A percentile compares a stretch with the other conserved stretches of the same genome.
Conservation (phyloP, 345 rosid genomes). For the Boechera stricta region DNA sequence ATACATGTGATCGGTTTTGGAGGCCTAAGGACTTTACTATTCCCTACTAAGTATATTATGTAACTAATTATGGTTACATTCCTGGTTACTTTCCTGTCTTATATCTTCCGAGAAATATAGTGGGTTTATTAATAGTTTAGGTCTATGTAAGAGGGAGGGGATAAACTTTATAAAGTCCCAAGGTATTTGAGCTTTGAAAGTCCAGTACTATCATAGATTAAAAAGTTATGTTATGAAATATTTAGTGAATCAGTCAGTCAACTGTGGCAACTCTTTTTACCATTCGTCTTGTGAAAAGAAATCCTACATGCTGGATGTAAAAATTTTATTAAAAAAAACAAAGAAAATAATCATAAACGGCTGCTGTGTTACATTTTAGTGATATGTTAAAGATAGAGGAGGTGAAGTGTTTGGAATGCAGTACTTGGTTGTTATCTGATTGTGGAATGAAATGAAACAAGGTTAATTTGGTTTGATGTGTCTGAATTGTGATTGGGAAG, state of each 20-base stretch:
- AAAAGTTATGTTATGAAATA: conserved; percentile 1
- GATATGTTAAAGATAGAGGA: conserved; percentile 1
- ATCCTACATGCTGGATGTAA: background rate
- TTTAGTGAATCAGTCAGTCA: background rate
- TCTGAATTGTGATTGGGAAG: conserved; percentile 28
- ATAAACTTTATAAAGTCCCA: background rate
- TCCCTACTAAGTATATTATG: conserved; percentile 19
- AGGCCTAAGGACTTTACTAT: conserved; percentile 18
- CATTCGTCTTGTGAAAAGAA: background rate
- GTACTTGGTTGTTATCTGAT: background rate
- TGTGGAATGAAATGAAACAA: conserved; percentile 12
- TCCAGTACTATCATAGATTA: background rate
- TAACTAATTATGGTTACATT: conserved; percentile 9
- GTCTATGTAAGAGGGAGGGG: conserved; percentile 10
- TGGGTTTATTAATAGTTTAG: conserved; percentile 18
- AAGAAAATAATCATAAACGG: background rate
- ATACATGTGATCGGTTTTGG: conserved; percentile 13
- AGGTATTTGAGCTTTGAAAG: conserved; percentile 15
- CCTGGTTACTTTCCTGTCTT: conserved; percentile 12
- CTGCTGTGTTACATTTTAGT: background rate
- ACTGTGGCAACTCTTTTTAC: background rate
- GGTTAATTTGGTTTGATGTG: conserved; percentile 5
- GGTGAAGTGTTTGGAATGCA: conserved; percentile 2
- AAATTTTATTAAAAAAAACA: background rate
- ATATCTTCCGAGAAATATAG: conserved; percentile 7